phyloP scores from a whole-genome alignment of 108 stramenopile genomes.

The Schizochytrium sp. region DNA sequence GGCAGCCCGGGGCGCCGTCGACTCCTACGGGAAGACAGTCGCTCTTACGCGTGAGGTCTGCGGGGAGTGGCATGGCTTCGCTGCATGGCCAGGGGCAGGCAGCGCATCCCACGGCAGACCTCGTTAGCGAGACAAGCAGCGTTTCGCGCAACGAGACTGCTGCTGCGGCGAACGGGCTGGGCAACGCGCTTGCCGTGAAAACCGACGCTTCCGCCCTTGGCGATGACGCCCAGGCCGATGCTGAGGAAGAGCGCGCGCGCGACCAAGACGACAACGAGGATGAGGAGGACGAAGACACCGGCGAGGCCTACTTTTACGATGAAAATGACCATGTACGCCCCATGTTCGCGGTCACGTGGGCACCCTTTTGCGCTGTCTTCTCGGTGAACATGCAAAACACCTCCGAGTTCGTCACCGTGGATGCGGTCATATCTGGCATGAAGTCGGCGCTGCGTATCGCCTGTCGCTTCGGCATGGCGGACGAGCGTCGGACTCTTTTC shows the following conservation, averaged over 20 bases:
- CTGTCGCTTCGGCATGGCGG: slow-evolving; percentile 66
- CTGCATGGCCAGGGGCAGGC: background rate
- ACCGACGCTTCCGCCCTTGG: too few relatives aligned
- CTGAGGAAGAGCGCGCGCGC: background rate
- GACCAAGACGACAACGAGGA: background rate
- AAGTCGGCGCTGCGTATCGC: slow-evolving; percentile 70
- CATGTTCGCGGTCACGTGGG: slow-evolving; percentile 97
- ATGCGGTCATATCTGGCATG: slow-evolving; percentile 74
- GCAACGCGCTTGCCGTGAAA: too few relatives aligned
- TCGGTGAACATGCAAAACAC: slow-evolving; percentile 77
- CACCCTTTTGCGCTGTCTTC: slow-evolving; percentile 83
- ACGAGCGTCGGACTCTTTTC: slow-evolving; percentile 78
- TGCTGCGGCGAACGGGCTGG: too few relatives aligned
- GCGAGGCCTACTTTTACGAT: too few relatives aligned
- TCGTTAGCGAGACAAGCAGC: background rate
- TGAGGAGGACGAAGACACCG: background rate
- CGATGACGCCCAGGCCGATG: background rate
- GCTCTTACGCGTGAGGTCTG: slow-evolving; percentile 58
- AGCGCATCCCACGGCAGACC: background rate
- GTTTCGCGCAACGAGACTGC: background rate
- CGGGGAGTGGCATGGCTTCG: background rate
- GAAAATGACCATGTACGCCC: slow-evolving; percentile 77
- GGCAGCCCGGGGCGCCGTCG: background rate
- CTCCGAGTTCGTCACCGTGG: slow-evolving; percentile 67
- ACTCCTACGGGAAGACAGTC: slow-evolving; percentile 20